These are phyloP conservation scores for Rhodomyrtus psidioides DNA, from an alignment of 441 rosid species.

Conservation along the genomic window DNA sequence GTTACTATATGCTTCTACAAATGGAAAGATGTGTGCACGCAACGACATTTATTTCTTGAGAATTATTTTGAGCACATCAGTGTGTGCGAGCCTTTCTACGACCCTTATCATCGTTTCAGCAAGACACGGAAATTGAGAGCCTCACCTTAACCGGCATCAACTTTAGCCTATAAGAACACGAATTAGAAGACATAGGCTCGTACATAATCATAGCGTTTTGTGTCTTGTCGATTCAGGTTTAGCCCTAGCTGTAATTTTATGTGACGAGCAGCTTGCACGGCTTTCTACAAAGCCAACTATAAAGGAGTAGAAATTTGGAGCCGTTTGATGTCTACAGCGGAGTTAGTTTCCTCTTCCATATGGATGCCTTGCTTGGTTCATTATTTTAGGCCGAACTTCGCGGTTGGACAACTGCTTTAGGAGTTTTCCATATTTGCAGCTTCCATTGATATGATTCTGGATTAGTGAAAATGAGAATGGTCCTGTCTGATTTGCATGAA, in stretches of 20 bases:
- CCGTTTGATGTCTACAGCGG: not conserved
- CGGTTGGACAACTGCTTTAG: not conserved
- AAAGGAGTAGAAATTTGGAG: not conserved
- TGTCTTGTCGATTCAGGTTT: not conserved
- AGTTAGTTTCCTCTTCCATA: not conserved
- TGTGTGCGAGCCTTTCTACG: not conserved
- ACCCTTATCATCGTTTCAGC: not conserved
- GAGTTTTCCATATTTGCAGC: not conserved
- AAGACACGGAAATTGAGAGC: not conserved
- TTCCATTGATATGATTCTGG: not conserved
- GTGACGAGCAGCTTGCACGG: not conserved
- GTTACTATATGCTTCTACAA: not conserved
- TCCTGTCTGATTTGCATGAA: not conserved
- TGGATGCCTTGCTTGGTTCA: not conserved
- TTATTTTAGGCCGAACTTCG: not conserved
- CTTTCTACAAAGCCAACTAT: not conserved
- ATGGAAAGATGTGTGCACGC: not conserved
- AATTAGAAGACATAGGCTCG: not conserved
- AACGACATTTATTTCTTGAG: not conserved
- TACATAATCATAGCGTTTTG: not conserved
- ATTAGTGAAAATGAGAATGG: not conserved
- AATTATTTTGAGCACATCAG: not conserved
- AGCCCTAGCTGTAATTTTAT: not conserved
- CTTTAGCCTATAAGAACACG: not conserved
- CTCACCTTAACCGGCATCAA: not conserved